Percentiles rank a stretch among this genome's conserved stretches.
These are phyloP conservation scores for Talaromyces sp. DNA, from an alignment of 2,329 filamentous ascomycete genomes.

Conservation along the genomic window DNA sequence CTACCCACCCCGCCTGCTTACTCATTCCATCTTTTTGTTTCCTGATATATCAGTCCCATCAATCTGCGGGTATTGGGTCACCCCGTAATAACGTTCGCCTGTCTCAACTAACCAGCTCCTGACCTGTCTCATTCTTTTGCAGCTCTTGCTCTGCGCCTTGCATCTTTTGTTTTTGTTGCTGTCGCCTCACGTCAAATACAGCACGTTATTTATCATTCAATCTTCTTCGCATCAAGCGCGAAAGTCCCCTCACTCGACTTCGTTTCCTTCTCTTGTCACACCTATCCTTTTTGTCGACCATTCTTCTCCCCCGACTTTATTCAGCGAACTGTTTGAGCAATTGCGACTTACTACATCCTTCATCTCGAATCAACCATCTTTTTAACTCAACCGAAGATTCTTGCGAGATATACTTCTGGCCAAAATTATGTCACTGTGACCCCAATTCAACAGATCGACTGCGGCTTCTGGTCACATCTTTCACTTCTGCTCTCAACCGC, in stretches of 20 bases:
- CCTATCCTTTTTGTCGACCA: neutral
- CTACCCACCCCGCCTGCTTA: neutral
- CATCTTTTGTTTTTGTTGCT: conserved; percentile 8
- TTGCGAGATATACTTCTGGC: neutral
- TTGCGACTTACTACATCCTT: neutral
- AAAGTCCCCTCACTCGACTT: neutral
- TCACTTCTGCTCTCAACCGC: neutral
- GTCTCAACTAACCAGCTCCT: neutral
- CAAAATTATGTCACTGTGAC: conserved; percentile 9
- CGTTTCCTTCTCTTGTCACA: neutral
- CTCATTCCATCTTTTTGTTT: neutral
- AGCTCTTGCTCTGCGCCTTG: conserved; percentile 13
- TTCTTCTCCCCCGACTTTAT: neutral
- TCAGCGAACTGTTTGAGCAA: neutral
- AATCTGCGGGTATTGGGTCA: neutral
- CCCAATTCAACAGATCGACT: neutral
- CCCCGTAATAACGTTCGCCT: neutral
- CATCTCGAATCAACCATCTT: neutral
- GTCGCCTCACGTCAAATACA: neutral
- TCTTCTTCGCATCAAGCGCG: neutral
- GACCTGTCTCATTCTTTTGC: conserved; percentile 15
- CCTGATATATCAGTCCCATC: conserved; percentile 8
- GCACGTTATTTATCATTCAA: conserved; percentile 6
- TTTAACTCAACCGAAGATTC: neutral
- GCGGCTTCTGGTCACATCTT: conserved; percentile 3